Conservation (phyloP, 495 filamentous ascomycete species). For the Penicillium roqueforti region DNA sequence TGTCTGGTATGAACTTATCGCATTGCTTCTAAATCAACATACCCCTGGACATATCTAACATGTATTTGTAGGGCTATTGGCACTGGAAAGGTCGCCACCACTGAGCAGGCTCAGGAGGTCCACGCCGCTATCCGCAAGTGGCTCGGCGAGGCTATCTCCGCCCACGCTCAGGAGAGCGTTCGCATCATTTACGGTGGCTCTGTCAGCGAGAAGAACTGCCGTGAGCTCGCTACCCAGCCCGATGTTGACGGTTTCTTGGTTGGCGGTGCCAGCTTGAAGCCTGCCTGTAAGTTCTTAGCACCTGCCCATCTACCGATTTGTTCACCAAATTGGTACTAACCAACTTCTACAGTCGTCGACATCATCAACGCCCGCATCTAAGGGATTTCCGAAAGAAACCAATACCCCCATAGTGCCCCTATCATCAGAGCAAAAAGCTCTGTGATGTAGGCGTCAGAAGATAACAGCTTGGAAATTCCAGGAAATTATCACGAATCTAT, state of each 20-base stretch:
- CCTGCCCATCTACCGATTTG: not conserved
- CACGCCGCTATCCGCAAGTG: conserved; percentile 89
- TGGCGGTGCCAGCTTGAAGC: conserved; percentile 96
- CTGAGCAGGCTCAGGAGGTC: conserved; percentile 90
- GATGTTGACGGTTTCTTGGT: conserved; percentile 99
- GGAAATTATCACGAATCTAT: conserved; percentile 33
- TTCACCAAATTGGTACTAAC: conserved; percentile 13
- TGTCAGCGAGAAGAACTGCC: conserved; percentile 97
- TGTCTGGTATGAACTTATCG: conserved; percentile 63
- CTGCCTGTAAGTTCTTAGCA: conserved; percentile 69
- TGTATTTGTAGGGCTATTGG: conserved; percentile 67
- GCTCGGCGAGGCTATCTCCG: conserved; percentile 69
- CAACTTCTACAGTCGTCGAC: conserved; percentile 50
- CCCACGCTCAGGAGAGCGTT: conserved; percentile 68
- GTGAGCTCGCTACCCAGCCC: conserved; percentile 79
- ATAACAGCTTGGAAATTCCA: conserved; percentile 27
- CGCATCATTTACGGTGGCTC: conserved; percentile 94
- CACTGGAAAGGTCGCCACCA: conserved; percentile 94
- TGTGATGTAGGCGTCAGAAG: conserved; percentile 5
- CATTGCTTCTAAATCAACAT: not conserved
- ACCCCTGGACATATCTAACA: conserved; percentile 7
- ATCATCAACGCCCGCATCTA: conserved; percentile 60
- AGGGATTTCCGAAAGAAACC: conserved; percentile 21
- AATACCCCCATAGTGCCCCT: conserved; percentile 16
- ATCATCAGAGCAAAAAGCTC: conserved; percentile 4